These are phyloP conservation scores for Aspergillus kassunensis DNA, from an alignment of 495 filamentous ascomycete species.

Conservation along the genomic window DNA sequence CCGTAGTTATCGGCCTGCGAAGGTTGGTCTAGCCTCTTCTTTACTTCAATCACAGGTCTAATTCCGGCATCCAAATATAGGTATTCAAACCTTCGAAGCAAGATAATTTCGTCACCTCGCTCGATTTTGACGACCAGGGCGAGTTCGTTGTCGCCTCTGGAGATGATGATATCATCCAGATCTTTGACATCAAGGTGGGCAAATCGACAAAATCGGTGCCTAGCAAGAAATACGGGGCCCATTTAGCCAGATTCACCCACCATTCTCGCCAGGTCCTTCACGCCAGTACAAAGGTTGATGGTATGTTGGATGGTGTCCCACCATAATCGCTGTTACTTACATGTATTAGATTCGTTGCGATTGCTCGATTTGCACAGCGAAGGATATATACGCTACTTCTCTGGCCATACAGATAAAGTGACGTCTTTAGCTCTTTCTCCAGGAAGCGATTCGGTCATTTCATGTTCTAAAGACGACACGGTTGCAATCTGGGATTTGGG, in stretches of 20 bases:
- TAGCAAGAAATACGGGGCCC: slow-evolving; percentile 90
- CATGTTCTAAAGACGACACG: slow-evolving; percentile 82
- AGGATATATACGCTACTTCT: slow-evolving; percentile 90
- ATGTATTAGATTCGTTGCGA: slow-evolving; percentile 65
- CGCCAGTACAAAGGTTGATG: slow-evolving; percentile 88
- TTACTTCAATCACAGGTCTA: slow-evolving; percentile 7
- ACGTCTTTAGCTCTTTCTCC: slow-evolving; percentile 64
- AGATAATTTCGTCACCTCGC: slow-evolving; percentile 55
- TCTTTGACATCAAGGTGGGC: slow-evolving; percentile 89
- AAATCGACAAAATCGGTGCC: slow-evolving; percentile 79
- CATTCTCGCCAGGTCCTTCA: slow-evolving; percentile 85
- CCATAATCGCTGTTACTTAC: neutral
- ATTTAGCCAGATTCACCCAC: slow-evolving; percentile 91
- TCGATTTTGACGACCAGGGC: slow-evolving; percentile 95
- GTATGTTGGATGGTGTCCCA: slow-evolving; percentile 22
- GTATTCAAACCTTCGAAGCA: slow-evolving; percentile 38
- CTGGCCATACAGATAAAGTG: slow-evolving; percentile 77
- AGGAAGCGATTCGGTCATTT: slow-evolving; percentile 83
- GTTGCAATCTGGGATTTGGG: slow-evolving; percentile 80
- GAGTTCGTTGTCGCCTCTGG: slow-evolving; percentile 83
- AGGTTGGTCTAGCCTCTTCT: slow-evolving; percentile 31
- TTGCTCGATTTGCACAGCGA: slow-evolving; percentile 94
- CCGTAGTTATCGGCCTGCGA: slow-evolving; percentile 43
- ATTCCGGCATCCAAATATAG: slow-evolving; percentile 19
- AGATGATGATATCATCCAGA: slow-evolving; percentile 88